Conservation (phyloP, 768 basidiomycete genomes). For the Calocybe gangraenosa region DNA sequence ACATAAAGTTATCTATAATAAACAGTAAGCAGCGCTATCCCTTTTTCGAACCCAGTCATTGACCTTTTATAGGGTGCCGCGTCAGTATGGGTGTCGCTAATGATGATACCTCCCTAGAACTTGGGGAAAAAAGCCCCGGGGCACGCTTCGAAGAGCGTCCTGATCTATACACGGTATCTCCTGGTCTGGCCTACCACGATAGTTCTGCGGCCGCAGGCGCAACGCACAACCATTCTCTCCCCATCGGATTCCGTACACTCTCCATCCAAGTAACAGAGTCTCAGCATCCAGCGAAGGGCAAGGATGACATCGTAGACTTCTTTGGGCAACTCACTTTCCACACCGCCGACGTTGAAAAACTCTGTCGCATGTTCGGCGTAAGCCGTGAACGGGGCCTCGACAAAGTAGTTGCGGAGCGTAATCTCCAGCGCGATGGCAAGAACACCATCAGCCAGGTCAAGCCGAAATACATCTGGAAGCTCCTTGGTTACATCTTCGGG, state of each 20-base stretch:
- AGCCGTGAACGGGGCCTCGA: constrained; percentile 13
- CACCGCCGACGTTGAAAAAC: constrained; percentile 9
- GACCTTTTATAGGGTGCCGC: not conserved
- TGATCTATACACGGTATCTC: not conserved
- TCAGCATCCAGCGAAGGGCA: constrained; percentile 4
- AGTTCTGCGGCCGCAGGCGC: not conserved
- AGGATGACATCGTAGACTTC: constrained; percentile 13
- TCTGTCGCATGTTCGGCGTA: constrained; percentile 13
- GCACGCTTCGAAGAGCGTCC: constrained; percentile 1
- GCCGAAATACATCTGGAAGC: constrained; percentile 15
- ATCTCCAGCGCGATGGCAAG: constrained; percentile 16
- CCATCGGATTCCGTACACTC: constrained; percentile 18
- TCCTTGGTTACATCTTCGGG: constrained; percentile 15
- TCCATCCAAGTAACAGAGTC: constrained; percentile 18
- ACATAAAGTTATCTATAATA: not conserved
- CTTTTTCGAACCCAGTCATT: not conserved
- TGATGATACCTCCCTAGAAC: constrained; percentile 1
- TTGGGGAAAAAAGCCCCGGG: not conserved
- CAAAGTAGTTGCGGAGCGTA: constrained; percentile 9
- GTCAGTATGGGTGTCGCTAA: constrained; percentile 1
- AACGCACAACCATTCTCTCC: constrained; percentile 18
- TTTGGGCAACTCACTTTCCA: constrained; percentile 15
- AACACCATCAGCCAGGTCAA: constrained; percentile 13
- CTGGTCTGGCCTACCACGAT: constrained; percentile 3
- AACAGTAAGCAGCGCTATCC: not conserved